Evolutionary conservation across 768 basidiomycete species (phyloP), one percentile per base, ranked within the genome.

Genomic region (Tricholoma hemisulphureum): DNA sequence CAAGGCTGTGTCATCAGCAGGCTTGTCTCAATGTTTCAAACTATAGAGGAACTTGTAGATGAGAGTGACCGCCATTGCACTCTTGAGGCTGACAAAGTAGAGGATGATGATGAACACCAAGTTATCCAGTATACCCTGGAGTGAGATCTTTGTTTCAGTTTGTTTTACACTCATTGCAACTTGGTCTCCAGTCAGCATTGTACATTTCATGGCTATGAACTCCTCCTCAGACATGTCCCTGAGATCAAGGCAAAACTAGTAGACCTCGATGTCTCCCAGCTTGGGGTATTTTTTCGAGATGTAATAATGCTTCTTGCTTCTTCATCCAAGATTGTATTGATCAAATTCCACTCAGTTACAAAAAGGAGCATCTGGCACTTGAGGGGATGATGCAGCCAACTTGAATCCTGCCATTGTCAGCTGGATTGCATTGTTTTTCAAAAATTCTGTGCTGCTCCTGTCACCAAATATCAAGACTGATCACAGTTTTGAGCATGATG

Each of bases 401-500:
- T 23, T 61, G 10, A 57, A 57, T 23, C n/a, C 14, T 9, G 32
- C 45, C 10, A 20, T 61, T 45, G 43, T 48, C 20, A 51, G 32
- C 16, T 61, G 60, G 60, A 29, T 61, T 14, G 16, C 24, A 18
- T 21, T 20, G 6, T 3, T 57, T 3, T 53, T 53, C 20, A 35
- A 53, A 4, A 31, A 31, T 31, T 10, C 29, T 31, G 6, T 31
- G 29, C 23, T 1, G 16, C 52, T 45, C 24, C 18, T 56, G 55
- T 29, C 23, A 29, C 16, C 29, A 51, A 18, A 29, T 55, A 18
- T 16, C 18, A 18, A 54, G 56, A n/a, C 45, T 21, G 53, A 55
- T 18, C 61, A 62, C 43, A 64, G 65, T 11, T 34, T 67, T 18
- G 53, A 59, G 21, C 57, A 65, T 35, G 53, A 65, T n/a, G 29